These are phyloP conservation scores for Populus simonii DNA, from an alignment of 345 rosid species.

Conservation along the genomic window DNA sequence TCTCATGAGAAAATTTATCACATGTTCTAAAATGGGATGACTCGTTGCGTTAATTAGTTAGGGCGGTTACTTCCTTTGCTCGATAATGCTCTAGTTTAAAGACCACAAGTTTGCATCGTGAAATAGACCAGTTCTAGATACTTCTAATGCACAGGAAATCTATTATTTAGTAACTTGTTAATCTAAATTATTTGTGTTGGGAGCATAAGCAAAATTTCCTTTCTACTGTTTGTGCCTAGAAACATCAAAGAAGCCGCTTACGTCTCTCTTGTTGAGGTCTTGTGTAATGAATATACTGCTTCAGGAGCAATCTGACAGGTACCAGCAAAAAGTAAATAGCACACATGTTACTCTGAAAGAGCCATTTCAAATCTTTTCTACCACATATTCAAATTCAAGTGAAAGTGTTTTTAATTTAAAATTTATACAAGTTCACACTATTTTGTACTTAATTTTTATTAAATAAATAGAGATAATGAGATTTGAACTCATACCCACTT, in stretches of 20 bases:
- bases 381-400: no score
- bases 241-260: slow-evolving; percentile 28
- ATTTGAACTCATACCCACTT: no score
- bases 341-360: neutral
- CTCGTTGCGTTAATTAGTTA: neutral
- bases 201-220: neutral
- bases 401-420: no score
- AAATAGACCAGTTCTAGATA: neutral
- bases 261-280: slow-evolving; percentile 98
- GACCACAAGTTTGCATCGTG: neutral
- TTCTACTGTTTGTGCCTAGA: neutral
- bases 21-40: neutral
- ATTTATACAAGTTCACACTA: no score
- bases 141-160: neutral
- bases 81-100: neutral
- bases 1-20: no score
- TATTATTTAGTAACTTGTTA: neutral
- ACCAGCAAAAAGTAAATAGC: neutral
- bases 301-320: slow-evolving; percentile 61
- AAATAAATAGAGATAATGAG: no score
- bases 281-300: slow-evolving; percentile 96
- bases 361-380: no score
- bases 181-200: neutral
- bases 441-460: no score
- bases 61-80: neutral